Conservation (phyloP, 805 yeast species). For the Cyberlindnera amylophila region DNA sequence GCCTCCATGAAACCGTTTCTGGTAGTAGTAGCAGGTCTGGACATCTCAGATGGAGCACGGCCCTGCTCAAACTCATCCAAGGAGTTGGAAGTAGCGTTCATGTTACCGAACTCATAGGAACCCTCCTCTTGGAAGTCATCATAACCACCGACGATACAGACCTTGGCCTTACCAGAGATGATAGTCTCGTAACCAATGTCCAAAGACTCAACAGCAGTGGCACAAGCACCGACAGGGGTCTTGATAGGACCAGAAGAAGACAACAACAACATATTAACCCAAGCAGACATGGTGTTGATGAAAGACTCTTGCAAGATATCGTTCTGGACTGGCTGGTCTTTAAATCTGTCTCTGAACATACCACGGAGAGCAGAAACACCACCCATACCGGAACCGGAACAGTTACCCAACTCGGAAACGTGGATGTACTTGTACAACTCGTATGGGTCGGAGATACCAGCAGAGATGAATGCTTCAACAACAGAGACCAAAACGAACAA, state of each 20-base stretch:
- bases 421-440: slow-evolving; percentile 98
- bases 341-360: slow-evolving; percentile 93
- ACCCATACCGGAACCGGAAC: slow-evolving; percentile 99
- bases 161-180: slow-evolving; percentile 89
- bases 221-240: slow-evolving; percentile 99
- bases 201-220: slow-evolving; percentile 96
- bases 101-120: slow-evolving; percentile 94
- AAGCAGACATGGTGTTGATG: slow-evolving; percentile 98
- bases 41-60: slow-evolving; percentile 97
- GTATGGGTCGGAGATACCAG: slow-evolving; percentile 98
- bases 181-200: slow-evolving; percentile 95
- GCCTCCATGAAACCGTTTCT: slow-evolving; percentile 99
- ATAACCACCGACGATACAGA: slow-evolving; percentile 97
- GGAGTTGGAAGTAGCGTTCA: slow-evolving; percentile 97
- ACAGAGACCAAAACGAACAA: slow-evolving; percentile 90
- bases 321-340: slow-evolving; percentile 92
- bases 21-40: slow-evolving; percentile 94
- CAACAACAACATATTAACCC: slow-evolving; percentile 97
- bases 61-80: slow-evolving; percentile 87
- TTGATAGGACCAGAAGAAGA: slow-evolving; percentile 98
- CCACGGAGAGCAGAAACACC: slow-evolving; percentile 97
- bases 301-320: slow-evolving; percentile 97
- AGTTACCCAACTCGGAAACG: slow-evolving; percentile 97
- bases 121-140: slow-evolving; percentile 99
- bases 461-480: slow-evolving; percentile 86